phyloP scores from a whole-genome alignment of 257 asterid genomes.

The Haberlea rhodopensis region DNA sequence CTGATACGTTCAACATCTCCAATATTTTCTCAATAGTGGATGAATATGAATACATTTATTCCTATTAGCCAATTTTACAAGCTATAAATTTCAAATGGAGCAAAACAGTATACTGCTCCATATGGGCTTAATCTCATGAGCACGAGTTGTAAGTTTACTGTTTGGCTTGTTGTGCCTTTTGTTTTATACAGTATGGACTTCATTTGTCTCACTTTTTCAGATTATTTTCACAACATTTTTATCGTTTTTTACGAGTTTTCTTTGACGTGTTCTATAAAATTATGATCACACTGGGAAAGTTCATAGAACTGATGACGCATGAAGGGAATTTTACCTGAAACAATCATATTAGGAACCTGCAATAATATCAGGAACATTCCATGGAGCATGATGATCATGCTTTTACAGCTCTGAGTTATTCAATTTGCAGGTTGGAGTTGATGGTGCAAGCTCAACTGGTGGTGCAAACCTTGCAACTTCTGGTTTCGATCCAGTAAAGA shows the following conservation, averaged over 20 bases:
- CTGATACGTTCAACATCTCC: background rate
- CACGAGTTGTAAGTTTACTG: background rate
- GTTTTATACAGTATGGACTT: background rate
- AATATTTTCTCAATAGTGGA: too few species aligned
- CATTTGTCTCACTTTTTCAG: conserved; percentile 4
- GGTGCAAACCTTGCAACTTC: conserved; percentile 46
- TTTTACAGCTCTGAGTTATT: conserved; percentile 38
- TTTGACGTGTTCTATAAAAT: background rate
- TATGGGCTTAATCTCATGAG: background rate
- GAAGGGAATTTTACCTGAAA: too few species aligned
- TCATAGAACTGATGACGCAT: conserved; percentile 11
- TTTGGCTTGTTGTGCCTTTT: conserved; percentile 4
- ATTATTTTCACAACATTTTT: background rate
- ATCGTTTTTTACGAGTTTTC: conserved; percentile 7
- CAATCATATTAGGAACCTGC: too few species aligned
- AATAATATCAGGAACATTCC: conserved; percentile 24
- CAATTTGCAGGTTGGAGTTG: conserved; percentile 64
- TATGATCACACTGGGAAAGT: conserved; percentile 1
- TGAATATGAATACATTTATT: background rate
- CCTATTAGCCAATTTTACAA: conserved; percentile 12
- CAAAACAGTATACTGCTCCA: background rate
- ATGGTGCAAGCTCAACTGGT: conserved; percentile 53
- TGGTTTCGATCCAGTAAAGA: conserved; percentile 40
- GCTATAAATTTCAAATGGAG: background rate
- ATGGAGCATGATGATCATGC: conserved; percentile 23